These are phyloP conservation scores for Seiridium cupressi DNA, from an alignment of 2,329 filamentous ascomycete species.

Conservation along the genomic window DNA sequence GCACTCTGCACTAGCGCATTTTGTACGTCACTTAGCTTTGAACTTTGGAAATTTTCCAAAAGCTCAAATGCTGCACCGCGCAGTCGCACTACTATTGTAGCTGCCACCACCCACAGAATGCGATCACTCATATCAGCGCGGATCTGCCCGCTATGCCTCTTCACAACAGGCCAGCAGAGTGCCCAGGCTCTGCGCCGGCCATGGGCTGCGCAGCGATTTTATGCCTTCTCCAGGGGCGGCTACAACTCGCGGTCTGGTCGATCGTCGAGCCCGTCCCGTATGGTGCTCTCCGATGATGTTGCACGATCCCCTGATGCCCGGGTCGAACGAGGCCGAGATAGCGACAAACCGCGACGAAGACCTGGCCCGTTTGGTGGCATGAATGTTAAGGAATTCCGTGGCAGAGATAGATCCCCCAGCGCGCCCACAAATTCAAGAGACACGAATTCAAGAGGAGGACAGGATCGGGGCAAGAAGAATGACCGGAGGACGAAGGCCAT, in stretches of 20 bases:
- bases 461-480: slow-evolving; percentile 38
- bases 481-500: slow-evolving; percentile 71
- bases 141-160: slow-evolving; percentile 14
- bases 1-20: not conserved
- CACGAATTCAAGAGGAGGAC: slow-evolving; percentile 29
- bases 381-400: slow-evolving; percentile 13
- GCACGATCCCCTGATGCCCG: slow-evolving; percentile 6
- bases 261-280: slow-evolving; percentile 10
- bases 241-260: not conserved
- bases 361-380: slow-evolving; percentile 18
- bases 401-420: slow-evolving; percentile 17
- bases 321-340: slow-evolving; percentile 9
- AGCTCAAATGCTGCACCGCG: not conserved
- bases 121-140: slow-evolving; percentile 10
- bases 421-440: slow-evolving; percentile 30
- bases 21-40: not conserved
- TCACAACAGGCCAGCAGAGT: slow-evolving; percentile 5
- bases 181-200: slow-evolving; percentile 5
- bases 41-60: not conserved
- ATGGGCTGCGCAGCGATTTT: slow-evolving; percentile 10
- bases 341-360: slow-evolving; percentile 9
- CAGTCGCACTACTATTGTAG: not conserved
- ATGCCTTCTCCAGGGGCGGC: not conserved
- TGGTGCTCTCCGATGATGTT: slow-evolving; percentile 13
- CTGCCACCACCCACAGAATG: not conserved